Conservation (phyloP, 2,329 filamentous ascomycete genomes). For the Colletotrichum paranaense region DNA sequence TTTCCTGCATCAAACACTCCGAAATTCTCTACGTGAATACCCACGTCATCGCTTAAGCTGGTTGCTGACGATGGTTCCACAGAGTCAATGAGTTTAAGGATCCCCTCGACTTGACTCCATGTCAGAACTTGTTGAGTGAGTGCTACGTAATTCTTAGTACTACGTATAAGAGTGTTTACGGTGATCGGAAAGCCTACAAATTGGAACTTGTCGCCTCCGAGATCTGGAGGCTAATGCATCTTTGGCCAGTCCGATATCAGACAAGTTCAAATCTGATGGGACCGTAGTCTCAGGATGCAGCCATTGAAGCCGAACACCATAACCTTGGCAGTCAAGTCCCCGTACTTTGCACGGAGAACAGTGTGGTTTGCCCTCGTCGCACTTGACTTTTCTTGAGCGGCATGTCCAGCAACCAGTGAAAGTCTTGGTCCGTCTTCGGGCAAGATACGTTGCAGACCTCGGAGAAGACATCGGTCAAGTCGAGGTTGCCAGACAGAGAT, state of each 20-base stretch:
- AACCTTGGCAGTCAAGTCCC: slow-evolving; percentile 44
- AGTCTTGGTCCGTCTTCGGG: slow-evolving; percentile 41
- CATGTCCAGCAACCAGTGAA: slow-evolving; percentile 50
- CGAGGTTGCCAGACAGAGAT: not conserved
- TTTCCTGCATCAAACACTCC: not conserved
- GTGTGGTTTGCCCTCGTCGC: slow-evolving; percentile 45
- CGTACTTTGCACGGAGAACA: slow-evolving; percentile 45
- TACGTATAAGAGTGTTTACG: not conserved
- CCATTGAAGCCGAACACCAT: slow-evolving; percentile 45
- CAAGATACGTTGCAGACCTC: not conserved
- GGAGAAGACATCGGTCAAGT: not conserved
- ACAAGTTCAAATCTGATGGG: not conserved
- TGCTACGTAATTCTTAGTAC: not conserved
- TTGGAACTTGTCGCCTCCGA: not conserved
- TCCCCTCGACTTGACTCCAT: not conserved
- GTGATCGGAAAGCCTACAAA: not conserved
- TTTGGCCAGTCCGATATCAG: not conserved
- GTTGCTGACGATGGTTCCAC: no score
- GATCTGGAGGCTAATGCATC: no score
- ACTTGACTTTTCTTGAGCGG: slow-evolving; percentile 47
- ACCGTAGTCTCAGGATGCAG: slow-evolving; percentile 26
- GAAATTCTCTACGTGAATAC: not conserved
- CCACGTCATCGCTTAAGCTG: not conserved
- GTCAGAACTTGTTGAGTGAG: not conserved
- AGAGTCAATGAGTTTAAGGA: not conserved